Conservation (phyloP, 345 rosid genomes). For the Brassica napus region Da-Ae NC_063434.1:22209501-22210000, state of each 20-base stretch:
- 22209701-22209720: not conserved
- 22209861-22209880: conserved; percentile 93
- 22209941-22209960: too few relatives aligned
- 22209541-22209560: conserved; percentile 77
- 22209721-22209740: conserved; percentile 36
- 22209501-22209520: conserved; percentile 93
- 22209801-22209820: conserved; percentile 66
- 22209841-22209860: conserved; percentile 80
- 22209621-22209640: conserved; percentile 35
- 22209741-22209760: conserved; percentile 46
- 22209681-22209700: not conserved
- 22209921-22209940: not conserved
- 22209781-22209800: conserved; percentile 70
- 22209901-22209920: too few relatives aligned
- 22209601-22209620: not conserved
- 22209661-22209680: not conserved
- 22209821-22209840: conserved; percentile 84
- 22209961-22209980: too few relatives aligned
- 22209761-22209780: conserved; percentile 69
- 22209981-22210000: too few relatives aligned
- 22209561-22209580: conserved; percentile 71
- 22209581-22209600: conserved; percentile 44
- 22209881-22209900: conserved; percentile 58
- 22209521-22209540: conserved; percentile 93
- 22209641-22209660: conserved; percentile 45